Evolutionary conservation across 2,329 filamentous ascomycete species (phyloP).

Genomic region (Botrytis squamosa): DNA sequence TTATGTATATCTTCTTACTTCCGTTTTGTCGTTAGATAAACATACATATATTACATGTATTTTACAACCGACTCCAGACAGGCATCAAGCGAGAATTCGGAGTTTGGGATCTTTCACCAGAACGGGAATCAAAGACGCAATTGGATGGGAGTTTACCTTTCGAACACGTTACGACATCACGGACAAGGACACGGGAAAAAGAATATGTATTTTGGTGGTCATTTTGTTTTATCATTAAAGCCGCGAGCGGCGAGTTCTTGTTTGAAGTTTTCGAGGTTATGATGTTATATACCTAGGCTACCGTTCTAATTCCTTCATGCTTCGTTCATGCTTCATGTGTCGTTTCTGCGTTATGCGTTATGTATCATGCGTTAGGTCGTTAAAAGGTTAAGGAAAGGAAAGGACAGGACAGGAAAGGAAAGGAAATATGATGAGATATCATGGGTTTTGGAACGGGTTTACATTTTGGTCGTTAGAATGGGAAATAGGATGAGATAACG

Average conservation of each 20-base stretch:
- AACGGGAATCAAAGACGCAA: background rate
- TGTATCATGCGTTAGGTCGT: background rate
- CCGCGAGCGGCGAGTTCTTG: background rate
- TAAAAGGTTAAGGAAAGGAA: background rate
- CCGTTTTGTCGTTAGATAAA: too few species aligned
- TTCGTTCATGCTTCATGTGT: background rate
- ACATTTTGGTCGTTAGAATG: background rate
- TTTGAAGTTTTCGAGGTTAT: background rate
- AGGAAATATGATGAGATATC: background rate
- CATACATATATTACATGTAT: background rate
- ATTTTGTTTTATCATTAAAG: slow-evolving; percentile 4
- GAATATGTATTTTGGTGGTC: background rate
- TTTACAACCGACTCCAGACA: background rate
- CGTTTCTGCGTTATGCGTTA: slow-evolving; percentile 1
- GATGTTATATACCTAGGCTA: background rate
- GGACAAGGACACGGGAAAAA: background rate
- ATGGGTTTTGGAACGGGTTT: background rate
- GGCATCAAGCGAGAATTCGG: background rate
- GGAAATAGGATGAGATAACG: background rate
- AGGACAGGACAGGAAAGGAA: background rate
- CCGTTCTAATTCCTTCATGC: background rate
- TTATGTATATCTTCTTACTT: background rate
- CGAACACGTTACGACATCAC: background rate
- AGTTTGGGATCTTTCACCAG: background rate
- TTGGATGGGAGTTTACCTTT: background rate